Evolutionary conservation across 2,329 filamentous ascomycete species (phyloP), one percentile per base, ranked within the genome.

Genomic region (Aspergillus costaricaensis): DNA sequence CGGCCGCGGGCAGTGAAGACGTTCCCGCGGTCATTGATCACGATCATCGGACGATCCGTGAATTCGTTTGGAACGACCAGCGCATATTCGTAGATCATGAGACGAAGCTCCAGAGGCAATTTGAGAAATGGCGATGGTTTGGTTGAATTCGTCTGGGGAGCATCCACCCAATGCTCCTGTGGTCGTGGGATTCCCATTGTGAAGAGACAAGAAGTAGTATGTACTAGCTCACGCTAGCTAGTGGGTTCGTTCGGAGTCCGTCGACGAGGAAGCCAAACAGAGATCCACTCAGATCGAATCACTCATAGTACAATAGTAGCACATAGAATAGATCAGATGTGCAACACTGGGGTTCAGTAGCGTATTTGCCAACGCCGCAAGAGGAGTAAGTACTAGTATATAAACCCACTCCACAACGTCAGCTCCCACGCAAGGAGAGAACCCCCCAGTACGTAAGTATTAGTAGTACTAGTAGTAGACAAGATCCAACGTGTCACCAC

Each of bases 1-100:
- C 67, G 68, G 14, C 67, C 63, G 5, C 73, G 68, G 1, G 68
- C 63, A 23, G 73, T 76, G 62, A 74, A 75, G 49, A 65, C 62
- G 27, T 71, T 72, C 23, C 73, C 72, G 2, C 66, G 68, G 51
- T 76, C 73, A 48, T 69, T 67, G 52, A 76, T 62, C 10, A 76
- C 70, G 21, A 76, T 76, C 56, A 76, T 55, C 1, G 73, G 72
- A 6, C 68, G 68, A 60, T 73, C 62, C 17, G 69, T 66, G 58
- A 74, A 74, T 23, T 73, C 68, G 47, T 75, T 75, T 32, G 69
- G 72, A 12, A 70, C 64, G 17, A 63, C 39, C 8, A 76, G 58
- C 8, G 71, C 68, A 60, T 73, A 74, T 60, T 72, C 67, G 58
- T 75, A 75, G 60, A 75, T 74, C 52, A 71, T 72, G 25, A 75